Percentiles rank a stretch among this genome's conserved stretches.
phyloP scores from a whole-genome alignment of 805 yeast species.

The Myxozyma neglecta region DNA sequence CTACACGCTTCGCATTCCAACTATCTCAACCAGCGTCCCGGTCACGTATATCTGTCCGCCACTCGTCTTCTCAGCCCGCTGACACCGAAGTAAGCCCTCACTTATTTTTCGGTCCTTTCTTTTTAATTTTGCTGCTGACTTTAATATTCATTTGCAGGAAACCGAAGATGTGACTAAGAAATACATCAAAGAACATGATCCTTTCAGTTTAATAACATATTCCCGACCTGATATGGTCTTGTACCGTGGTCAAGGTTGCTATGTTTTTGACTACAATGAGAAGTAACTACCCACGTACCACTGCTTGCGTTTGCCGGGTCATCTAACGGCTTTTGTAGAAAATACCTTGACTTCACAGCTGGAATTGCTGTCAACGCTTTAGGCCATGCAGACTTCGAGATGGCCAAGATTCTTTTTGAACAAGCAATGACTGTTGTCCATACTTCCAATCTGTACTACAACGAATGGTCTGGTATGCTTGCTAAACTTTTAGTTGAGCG shows the following conservation, averaged over 20 bases:
- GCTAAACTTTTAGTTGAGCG: conserved; percentile 67
- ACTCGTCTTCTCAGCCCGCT: conserved; percentile 2
- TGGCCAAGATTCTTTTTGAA: conserved; percentile 66
- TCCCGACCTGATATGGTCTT: conserved; percentile 75
- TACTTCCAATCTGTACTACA: conserved; percentile 81
- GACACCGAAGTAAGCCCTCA: background rate
- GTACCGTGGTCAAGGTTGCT: conserved; percentile 78
- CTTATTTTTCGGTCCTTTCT: background rate
- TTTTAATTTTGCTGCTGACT: background rate
- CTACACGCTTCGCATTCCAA: background rate
- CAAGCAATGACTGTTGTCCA: conserved; percentile 78
- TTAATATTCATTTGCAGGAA: conserved; percentile 13
- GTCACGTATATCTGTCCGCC: background rate
- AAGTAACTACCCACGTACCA: conserved; percentile 34
- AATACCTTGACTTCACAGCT: conserved; percentile 87
- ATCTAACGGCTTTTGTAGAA: conserved; percentile 33
- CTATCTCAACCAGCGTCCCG: background rate
- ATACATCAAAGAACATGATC: conserved; percentile 49
- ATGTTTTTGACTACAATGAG: conserved; percentile 76
- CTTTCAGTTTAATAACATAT: conserved; percentile 72
- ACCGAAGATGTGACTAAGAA: conserved; percentile 40
- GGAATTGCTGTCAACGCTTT: conserved; percentile 97
- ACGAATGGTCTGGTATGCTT: conserved; percentile 78
- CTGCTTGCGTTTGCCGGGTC: background rate
- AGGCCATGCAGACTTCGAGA: conserved; percentile 80